Evolutionary conservation across 805 yeast genomes (phyloP).

Genomic region (Torulaspora franciscae): DNA sequence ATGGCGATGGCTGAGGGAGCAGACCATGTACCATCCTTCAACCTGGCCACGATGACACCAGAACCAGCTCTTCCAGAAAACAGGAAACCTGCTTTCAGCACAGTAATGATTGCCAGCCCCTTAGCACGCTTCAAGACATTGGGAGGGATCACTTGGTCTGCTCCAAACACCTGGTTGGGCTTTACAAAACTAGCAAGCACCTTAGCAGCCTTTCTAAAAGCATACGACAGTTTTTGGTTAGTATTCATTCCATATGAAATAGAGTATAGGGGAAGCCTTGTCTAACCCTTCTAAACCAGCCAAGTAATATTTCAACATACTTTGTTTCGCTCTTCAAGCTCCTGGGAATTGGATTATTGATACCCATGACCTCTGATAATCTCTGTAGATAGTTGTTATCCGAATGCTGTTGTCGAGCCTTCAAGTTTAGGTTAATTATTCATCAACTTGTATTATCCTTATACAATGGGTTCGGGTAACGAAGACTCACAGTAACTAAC

Average conservation of each 20-base stretch:
- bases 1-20: conserved; percentile 94
- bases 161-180: conserved; percentile 90
- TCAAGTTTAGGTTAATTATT: not conserved
- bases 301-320: conserved; percentile 43
- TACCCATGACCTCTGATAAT: conserved; percentile 47
- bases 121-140: conserved; percentile 80
- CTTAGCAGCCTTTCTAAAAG: conserved; percentile 80
- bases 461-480: conserved; percentile 7
- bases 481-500: not conserved
- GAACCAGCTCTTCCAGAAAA: conserved; percentile 98
- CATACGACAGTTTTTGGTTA: not conserved
- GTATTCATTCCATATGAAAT: not conserved
- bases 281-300: not conserved
- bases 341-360: conserved; percentile 94
- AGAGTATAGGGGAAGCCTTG: not conserved
- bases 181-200: conserved; percentile 83
- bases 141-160: conserved; percentile 86
- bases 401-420: too few species aligned
- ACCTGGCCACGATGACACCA: conserved; percentile 88
- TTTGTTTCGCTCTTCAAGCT: conserved; percentile 79
- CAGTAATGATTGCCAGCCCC: conserved; percentile 88
- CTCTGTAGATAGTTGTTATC: not conserved
- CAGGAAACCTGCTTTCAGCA: conserved; percentile 92
- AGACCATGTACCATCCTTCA: conserved; percentile 95
- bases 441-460: not conserved